These are phyloP conservation scores for Ceratobasidium sp. DNA, from an alignment of 1,284 basidiomycete genomes.

Conservation along the genomic window DNA sequence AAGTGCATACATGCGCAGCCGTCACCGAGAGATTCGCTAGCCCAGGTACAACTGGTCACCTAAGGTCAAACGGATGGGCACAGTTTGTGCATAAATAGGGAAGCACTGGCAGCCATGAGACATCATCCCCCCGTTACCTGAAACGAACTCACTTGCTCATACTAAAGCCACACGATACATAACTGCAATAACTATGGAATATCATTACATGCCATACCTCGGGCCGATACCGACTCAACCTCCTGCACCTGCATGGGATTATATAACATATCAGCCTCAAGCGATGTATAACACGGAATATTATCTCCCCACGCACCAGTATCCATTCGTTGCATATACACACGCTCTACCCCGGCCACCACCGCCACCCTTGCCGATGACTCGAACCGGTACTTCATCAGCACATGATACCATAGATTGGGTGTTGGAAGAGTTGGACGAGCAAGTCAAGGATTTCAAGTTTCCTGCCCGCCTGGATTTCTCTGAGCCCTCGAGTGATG, in stretches of 20 bases:
- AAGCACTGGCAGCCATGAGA: background rate
- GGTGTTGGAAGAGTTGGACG: slow-evolving; percentile 27
- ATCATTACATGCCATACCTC: slow-evolving; percentile 4
- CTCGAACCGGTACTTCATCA: background rate
- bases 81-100: background rate
- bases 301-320: slow-evolving; percentile 25
- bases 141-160: background rate
- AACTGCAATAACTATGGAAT: background rate
- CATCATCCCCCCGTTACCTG: background rate
- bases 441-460: slow-evolving; percentile 14
- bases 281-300: slow-evolving; percentile 14
- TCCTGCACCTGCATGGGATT: background rate
- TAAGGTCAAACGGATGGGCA: background rate
- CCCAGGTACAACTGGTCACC: background rate
- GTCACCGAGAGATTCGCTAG: background rate
- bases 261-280: background rate
- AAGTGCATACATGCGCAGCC: background rate
- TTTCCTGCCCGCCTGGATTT: slow-evolving; percentile 34
- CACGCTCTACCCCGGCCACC: background rate
- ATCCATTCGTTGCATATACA: slow-evolving; percentile 15
- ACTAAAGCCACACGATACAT: background rate
- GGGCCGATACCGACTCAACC: slow-evolving; percentile 3
- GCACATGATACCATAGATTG: slow-evolving; percentile 28
- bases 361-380: background rate
- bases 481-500: background rate